Conservation (phyloP, 2,329 filamentous ascomycete species). For the Arthrinium puccinioides region DNA sequence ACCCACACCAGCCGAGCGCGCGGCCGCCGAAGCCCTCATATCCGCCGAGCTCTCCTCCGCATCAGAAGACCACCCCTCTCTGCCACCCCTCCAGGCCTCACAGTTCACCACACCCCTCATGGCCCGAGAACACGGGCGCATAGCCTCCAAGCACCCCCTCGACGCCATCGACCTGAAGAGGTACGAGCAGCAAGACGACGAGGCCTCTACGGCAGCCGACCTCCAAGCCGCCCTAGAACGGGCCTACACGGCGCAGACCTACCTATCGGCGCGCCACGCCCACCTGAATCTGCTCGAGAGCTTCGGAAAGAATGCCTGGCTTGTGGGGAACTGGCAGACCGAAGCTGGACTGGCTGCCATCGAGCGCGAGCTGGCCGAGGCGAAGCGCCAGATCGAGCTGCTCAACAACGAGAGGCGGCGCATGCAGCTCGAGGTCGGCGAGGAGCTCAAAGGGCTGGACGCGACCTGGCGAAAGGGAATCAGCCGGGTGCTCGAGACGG, state of each 20-base stretch:
- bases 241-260: conserved; percentile 42
- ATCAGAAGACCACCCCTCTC: conserved; percentile 42
- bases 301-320: conserved; percentile 86
- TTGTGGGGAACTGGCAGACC: conserved; percentile 73
- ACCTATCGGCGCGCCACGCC: conserved; percentile 41
- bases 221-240: conserved; percentile 59
- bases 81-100: conserved; percentile 41
- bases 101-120: conserved; percentile 60
- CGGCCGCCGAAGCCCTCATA: conserved; percentile 64
- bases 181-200: conserved; percentile 69
- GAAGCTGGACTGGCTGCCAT: conserved; percentile 63
- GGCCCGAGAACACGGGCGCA: conserved; percentile 59
- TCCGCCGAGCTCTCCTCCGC: conserved; percentile 52
- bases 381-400: conserved; percentile 63
- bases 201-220: conserved; percentile 25
- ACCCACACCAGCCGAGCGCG: conserved; percentile 55
- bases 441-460: conserved; percentile 68
- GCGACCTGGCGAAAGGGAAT: conserved; percentile 75
- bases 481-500: conserved; percentile 74
- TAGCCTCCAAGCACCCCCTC: conserved; percentile 53
- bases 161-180: conserved; percentile 66
- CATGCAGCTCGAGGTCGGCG: conserved; percentile 62
- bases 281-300: conserved; percentile 68
- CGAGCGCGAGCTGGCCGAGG: conserved; percentile 66
- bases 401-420: conserved; percentile 64